Conservation (phyloP, 2,329 filamentous ascomycete genomes). For the Tolypocladium paradoxum region DNA sequence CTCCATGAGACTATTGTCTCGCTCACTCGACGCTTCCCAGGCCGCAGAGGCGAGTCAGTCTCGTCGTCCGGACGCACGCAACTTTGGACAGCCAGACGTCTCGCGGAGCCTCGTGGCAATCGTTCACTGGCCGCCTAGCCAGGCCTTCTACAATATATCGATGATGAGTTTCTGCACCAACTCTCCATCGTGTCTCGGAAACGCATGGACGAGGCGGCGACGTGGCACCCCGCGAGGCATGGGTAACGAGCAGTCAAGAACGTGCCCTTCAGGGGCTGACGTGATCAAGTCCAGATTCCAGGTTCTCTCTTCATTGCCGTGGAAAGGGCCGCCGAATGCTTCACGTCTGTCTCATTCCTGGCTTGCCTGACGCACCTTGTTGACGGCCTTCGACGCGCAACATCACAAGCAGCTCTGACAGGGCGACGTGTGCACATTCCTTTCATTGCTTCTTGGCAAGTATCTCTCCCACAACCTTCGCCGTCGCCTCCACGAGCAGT, state of each 20-base stretch:
- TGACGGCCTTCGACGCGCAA: background rate
- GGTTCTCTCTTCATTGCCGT: background rate
- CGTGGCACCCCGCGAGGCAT: background rate
- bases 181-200: background rate
- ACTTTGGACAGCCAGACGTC: too few relatives aligned
- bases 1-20: too few relatives aligned
- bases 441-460: constrained; percentile 3
- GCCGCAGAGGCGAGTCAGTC: too few relatives aligned
- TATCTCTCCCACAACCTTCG: constrained; percentile 32
- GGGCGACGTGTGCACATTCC: too few relatives aligned
- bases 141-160: too few relatives aligned
- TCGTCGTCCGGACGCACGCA: too few relatives aligned
- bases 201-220: background rate
- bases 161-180: too few relatives aligned
- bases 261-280: background rate
- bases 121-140: too few relatives aligned
- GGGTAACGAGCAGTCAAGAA: background rate
- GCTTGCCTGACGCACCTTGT: background rate
- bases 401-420: background rate
- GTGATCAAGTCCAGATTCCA: background rate
- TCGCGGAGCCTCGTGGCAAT: too few relatives aligned
- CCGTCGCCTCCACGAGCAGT: constrained; percentile 66
- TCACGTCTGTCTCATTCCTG: background rate
- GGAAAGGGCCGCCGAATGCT: background rate
- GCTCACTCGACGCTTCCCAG: too few relatives aligned